These are phyloP conservation scores for Vaccinium darrowii DNA, from an alignment of 148 eudicot genomes.

Conservation along the genomic window DNA sequence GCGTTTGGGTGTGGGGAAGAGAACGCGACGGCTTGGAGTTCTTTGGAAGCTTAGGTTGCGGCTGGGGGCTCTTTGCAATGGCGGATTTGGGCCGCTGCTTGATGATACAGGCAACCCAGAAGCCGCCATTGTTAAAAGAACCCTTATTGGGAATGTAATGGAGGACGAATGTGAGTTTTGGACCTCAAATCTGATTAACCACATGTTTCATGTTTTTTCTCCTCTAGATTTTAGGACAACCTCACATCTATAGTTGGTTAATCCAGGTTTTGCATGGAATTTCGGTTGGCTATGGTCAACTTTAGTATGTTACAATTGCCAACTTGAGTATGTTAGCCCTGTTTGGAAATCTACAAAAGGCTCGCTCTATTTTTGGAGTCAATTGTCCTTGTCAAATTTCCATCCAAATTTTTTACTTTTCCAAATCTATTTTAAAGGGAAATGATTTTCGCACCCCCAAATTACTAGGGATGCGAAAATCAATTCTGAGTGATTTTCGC, in stretches of 20 bases:
- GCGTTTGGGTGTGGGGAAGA: neutral
- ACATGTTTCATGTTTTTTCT: neutral
- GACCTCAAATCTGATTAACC: conserved; percentile 9
- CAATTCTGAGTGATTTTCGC: no score
- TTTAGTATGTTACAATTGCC: no score
- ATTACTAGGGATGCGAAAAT: no score
- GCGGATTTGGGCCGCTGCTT: neutral
- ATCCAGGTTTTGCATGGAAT: neutral
- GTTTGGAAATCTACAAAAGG: neutral
- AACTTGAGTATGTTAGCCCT: neutral
- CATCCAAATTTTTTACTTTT: no score
- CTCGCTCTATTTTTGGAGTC: neutral
- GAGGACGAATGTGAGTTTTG: neutral
- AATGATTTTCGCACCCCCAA: no score
- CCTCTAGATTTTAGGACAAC: conserved; percentile 8
- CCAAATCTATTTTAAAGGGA: no score
- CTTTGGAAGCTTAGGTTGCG: neutral
- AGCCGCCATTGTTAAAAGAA: neutral
- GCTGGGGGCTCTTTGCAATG: conserved; percentile 4
- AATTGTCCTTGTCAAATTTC: neutral
- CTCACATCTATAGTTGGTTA: neutral
- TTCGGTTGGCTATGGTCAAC: neutral
- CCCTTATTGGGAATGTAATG: neutral
- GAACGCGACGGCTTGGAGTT: neutral
- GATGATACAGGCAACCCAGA: neutral